Base-by-base conservation (phyloP, 805 yeast species). In the Metschnikowia lunata region DNA sequence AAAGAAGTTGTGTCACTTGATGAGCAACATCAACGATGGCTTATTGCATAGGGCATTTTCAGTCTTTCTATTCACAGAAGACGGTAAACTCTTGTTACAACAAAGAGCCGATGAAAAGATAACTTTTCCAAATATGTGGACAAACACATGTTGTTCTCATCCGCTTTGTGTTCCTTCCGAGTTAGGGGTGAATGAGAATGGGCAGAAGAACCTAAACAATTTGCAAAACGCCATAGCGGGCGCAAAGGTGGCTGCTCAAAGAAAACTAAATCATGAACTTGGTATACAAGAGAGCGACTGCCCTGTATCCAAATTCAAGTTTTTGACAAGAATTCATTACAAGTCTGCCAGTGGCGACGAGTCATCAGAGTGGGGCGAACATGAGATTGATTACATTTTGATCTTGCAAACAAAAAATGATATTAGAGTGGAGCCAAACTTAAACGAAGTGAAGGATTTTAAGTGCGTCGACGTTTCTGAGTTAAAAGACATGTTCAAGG, bases 121-220 rank as follows among this genome's bases (percentile, higher is more conserved):
- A 69, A 93, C 99, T 1, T 93, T 93, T 66, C 95, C 98, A 0
- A 81, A 81, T 46, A 82, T 90, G 84, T 93, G 99, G 99, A 93
- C 99, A 26, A 93, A 93, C 64, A 93, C 99, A 1, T 93, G 99
- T 68, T 93, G 99, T 65, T 90, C 98, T 1, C 99, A 93, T 63
- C 99, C 99, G 8, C 73, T 93, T 42, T 88, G 96, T 43, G 79
- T 88, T 30, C 76, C 82, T 32, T 70, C 79, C 31, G 99, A 93
- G 65, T 71, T 89, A 60, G 97, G 97, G 9, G 43, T 62, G 14
- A 38, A 49, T 6, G 37, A 38, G 6, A 52, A 51, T 4, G 48
- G 43, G 3, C 34, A 45, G 7, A 39, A 45, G 6, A 36, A 39
- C 15, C 49, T 58, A 27, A 59, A 69, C 34, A 64, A 64, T 31